A percentile compares a stretch with the other conserved stretches of the same genome.
Evolutionary conservation across 805 yeast genomes (phyloP).

Genomic region (Cyberlindnera xylosilytica): DNA sequence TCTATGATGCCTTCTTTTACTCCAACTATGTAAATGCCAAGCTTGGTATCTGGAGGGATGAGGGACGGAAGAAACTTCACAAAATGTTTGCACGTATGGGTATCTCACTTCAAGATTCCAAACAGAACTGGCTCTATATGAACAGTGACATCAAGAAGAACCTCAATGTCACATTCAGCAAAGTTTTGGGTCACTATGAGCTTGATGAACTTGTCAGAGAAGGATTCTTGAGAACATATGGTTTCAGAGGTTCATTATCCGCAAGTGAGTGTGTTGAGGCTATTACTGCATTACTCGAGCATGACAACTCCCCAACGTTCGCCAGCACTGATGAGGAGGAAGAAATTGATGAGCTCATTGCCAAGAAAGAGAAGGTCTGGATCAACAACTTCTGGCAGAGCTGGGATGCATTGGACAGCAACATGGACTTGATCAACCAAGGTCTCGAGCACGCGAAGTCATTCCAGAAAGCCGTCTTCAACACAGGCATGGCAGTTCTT

Average conservation of each 20-base stretch:
- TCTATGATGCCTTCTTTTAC: constrained; percentile 86
- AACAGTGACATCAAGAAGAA: constrained; percentile 75
- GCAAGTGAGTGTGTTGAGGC: constrained; percentile 95
- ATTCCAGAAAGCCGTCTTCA: constrained; percentile 78
- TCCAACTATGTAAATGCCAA: constrained; percentile 91
- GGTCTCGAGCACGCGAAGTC: constrained; percentile 85
- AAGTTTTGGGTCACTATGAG: constrained; percentile 72
- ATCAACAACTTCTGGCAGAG: constrained; percentile 68
- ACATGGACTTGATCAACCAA: constrained; percentile 50
- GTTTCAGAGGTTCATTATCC: constrained; percentile 80
- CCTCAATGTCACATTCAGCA: constrained; percentile 63
- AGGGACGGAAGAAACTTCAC: constrained; percentile 81
- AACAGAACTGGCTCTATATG: constrained; percentile 90
- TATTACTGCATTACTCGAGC: constrained; percentile 78
- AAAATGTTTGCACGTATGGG: constrained; percentile 97
- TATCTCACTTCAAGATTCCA: constrained; percentile 80
- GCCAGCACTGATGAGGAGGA: constrained; percentile 25
- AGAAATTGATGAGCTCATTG: constrained; percentile 32
- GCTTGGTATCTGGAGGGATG: constrained; percentile 84
- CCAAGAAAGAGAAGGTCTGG: constrained; percentile 60
- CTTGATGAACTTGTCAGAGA: constrained; percentile 78
- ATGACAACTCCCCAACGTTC: constrained; percentile 37
- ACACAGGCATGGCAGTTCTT: constrained; percentile 84
- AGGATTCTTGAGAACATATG: constrained; percentile 84
- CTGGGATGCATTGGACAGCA: constrained; percentile 58